These are phyloP conservation scores for Monilinia vaccinii-corymbosi DNA, from an alignment of 2,329 filamentous ascomycete genomes.

Conservation along the genomic window DNA sequence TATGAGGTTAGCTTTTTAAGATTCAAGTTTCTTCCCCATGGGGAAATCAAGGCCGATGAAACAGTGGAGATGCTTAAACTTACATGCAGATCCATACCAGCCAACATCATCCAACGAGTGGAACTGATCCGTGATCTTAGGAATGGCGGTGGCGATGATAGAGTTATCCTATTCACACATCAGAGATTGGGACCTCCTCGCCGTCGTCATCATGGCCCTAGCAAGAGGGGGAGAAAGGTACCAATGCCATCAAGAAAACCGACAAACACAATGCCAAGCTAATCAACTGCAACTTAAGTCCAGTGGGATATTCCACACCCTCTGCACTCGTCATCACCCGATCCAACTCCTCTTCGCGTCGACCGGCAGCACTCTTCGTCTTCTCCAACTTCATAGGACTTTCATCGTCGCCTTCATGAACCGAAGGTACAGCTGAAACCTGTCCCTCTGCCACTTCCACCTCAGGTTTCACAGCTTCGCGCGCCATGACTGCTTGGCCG, in stretches of 20 bases:
- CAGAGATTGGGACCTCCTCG: neutral
- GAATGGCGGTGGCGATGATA: constrained; percentile 40
- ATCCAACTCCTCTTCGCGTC: constrained; percentile 15
- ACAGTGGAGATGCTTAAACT: constrained; percentile 37
- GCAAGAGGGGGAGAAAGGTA: neutral
- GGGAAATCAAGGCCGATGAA: neutral
- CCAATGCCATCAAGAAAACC: constrained; percentile 26
- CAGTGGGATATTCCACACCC: constrained; percentile 26
- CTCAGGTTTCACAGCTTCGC: neutral
- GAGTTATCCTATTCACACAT: constrained; percentile 1
- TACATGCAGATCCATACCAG: constrained; percentile 51
- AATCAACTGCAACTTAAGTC: constrained; percentile 23
- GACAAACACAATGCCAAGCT: constrained; percentile 25
- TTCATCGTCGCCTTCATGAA: neutral
- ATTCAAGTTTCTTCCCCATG: neutral
- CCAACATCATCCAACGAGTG: constrained; percentile 39
- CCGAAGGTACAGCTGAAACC: neutral
- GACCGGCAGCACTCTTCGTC: constrained; percentile 12
- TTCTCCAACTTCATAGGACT: neutral
- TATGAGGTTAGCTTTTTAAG: neutral
- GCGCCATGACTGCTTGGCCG: neutral
- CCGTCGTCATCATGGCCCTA: too few relatives aligned
- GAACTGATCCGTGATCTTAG: constrained; percentile 45
- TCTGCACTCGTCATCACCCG: constrained; percentile 26
- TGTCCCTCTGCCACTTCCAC: neutral